Evolutionary conservation across 1,284 basidiomycete genomes (phyloP), one percentile per base, ranked within the genome.

Genomic region (Ustilago sp.): DNA sequence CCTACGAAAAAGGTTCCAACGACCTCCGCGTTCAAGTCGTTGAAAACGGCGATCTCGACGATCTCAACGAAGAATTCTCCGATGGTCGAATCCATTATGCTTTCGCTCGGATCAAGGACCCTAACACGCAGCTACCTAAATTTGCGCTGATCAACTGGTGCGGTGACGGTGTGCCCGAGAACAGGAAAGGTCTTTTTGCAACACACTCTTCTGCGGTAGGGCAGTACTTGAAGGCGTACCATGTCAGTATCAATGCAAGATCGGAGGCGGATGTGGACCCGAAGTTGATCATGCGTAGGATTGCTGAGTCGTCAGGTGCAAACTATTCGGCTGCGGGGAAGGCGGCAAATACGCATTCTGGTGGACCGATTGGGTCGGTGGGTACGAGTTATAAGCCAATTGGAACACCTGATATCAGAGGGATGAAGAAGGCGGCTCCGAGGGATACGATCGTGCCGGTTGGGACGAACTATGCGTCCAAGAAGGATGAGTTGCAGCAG

Each of bases 21-120:
- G 94, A 97, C 87, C 89, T 98, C 67, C 94, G 94, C 83, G 92
- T 97, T 11, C 93, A 95, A 86, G 89, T 89, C 1, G 92, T 91
- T 2, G 81, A 72, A 15, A 77, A 81, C 7, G 84, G 83, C 55
- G 94, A 94, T 0, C 89, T 99, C 12, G 94, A 96, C 74, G 95
- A 96, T 83, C 88, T 98, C 19, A 90, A 93, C 82, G 95, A 98
- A 75, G 95, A 97, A 87, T 98, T 98, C 87, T 93, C 92, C 50
- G 95, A 98, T 86, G 95, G 94, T 71, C 89, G 94, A 79, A 95
- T 98, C 63, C 94, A 98, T 87, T 99, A 96, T 85, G 96, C 94
- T 11, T 97, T 98, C 83, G 91, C 90, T 4, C 89, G 94, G 67
- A 94, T 98, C 47, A 90, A 90, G 70, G 96, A 98, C 87, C 91